These are phyloP conservation scores for Hirsutella thompsonii DNA, from an alignment of 2,329 filamentous ascomycete species.

Conservation along the genomic window DNA sequence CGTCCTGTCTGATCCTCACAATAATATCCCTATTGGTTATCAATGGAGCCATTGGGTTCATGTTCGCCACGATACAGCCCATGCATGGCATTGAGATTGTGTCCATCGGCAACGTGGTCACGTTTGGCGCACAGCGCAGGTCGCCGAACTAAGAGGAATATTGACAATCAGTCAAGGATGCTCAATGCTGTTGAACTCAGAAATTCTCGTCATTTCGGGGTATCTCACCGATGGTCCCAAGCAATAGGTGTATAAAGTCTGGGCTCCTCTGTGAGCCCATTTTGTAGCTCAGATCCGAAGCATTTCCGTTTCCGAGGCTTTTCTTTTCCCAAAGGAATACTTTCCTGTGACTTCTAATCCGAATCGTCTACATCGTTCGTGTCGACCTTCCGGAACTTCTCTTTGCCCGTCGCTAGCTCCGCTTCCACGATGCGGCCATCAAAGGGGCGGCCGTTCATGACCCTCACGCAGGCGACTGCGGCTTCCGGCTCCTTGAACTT, in stretches of 20 bases:
- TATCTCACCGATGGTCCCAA: not conserved
- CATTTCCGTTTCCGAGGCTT: not conserved
- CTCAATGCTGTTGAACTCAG: not conserved
- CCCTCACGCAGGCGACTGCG: slow-evolving; percentile 57
- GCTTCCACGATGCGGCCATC: slow-evolving; percentile 60
- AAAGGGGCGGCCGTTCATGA: slow-evolving; percentile 74
- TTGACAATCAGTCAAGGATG: too few species aligned
- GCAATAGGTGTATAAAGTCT: not conserved
- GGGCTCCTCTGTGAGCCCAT: too few species aligned
- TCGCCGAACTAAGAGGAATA: too few species aligned
- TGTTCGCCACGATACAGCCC: too few species aligned
- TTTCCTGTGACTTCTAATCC: slow-evolving; percentile 7
- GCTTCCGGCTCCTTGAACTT: slow-evolving; percentile 62
- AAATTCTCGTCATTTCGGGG: not conserved
- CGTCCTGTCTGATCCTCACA: too few species aligned
- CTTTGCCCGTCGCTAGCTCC: slow-evolving; percentile 54
- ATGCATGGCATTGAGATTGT: too few species aligned
- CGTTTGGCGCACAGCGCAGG: too few species aligned
- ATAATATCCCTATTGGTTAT: too few species aligned
- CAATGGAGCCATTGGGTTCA: too few species aligned
- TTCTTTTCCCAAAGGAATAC: not conserved
- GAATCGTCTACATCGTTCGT: slow-evolving; percentile 28
- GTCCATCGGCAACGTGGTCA: too few species aligned
- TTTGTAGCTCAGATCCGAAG: too few species aligned
- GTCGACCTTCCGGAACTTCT: slow-evolving; percentile 59